Evolutionary conservation across 495 filamentous ascomycete genomes (phyloP), one percentile per base, ranked within the genome.

Genomic region (Talaromyces stipitatus): DNA sequence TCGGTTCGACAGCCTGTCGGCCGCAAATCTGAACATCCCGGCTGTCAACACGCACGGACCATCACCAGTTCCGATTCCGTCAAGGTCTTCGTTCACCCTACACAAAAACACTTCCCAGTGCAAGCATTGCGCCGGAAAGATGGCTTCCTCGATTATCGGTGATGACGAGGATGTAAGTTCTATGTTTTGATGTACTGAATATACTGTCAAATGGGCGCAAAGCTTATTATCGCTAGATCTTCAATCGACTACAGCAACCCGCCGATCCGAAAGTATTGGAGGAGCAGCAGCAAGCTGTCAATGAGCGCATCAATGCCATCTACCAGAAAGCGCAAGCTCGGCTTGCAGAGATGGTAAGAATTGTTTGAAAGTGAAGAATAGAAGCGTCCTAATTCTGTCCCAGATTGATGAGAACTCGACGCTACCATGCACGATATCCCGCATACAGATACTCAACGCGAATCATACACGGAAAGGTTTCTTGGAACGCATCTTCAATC

Each of bases 361-460:
- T 9, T 23, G 11, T 56, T 24, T 48, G 23, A 14, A 26, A 24
- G 20, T 0, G 2, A 24, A 48, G 5, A 24, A 14, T 6, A 5
- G 24, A 26, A 48, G 9, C 24, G 45, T 26, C 24, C 48, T 51
- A 23, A 29, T 14, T 12, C n/a, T 10, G 8, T 16, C 24, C 23
- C 62, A 91, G 88, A 82, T 92, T 59, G 86, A 87, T 68, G 82
- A 77, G 75, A 94, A 86, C 73, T 89, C 82, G 65, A 95, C 82
- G 60, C 77, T 88, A 62, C 91, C 80, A 14, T 86, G 90, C 50
- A 85, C 88, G 4, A 86, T 98, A 72, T 89, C 87, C 54, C 85
- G 84, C 26, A 79, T 97, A 67, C 83, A 86, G 60, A 79, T 99
- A 54, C 79, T 92, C 56, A 85, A 86, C 63, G 90, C 89, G 9